Evolutionary conservation across 1,284 basidiomycete genomes (phyloP).

Genomic region (Dichomitus squalens): DNA sequence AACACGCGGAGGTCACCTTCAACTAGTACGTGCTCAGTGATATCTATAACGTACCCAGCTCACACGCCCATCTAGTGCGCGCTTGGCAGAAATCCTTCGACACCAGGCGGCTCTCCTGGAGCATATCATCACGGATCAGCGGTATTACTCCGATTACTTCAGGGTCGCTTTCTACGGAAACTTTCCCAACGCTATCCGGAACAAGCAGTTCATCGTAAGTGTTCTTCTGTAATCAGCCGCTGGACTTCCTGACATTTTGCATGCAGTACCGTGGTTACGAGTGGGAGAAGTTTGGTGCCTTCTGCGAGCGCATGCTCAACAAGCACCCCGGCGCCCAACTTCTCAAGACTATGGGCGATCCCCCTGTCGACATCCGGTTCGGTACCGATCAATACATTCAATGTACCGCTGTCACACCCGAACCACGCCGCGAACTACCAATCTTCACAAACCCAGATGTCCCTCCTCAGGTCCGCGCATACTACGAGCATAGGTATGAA

Average conservation of each 20-base stretch:
- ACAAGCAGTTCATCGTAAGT: conserved; percentile 85
- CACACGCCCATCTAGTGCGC: conserved; percentile 48
- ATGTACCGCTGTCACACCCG: conserved; percentile 83
- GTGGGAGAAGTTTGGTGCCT: conserved; percentile 86
- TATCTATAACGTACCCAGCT: conserved; percentile 9
- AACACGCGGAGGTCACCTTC: conserved; percentile 87
- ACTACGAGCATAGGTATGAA: conserved; percentile 83
- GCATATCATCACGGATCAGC: conserved; percentile 79
- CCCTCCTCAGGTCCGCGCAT: conserved; percentile 76
- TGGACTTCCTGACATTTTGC: conserved; percentile 3
- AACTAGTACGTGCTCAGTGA: conserved; percentile 70
- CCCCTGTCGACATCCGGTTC: conserved; percentile 79
- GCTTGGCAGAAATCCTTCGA: conserved; percentile 82
- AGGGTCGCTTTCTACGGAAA: conserved; percentile 92
- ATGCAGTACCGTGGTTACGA: conserved; percentile 86
- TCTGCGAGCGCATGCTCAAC: conserved; percentile 91
- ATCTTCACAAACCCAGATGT: conserved; percentile 90
- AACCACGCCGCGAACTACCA: conserved; percentile 78
- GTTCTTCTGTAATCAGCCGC: not conserved
- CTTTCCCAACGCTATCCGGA: conserved; percentile 82
- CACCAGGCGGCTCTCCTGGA: conserved; percentile 86
- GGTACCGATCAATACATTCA: conserved; percentile 88
- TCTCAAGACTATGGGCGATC: conserved; percentile 75
- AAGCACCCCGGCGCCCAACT: conserved; percentile 90
- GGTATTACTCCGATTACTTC: conserved; percentile 92